Evolutionary conservation across 2,329 filamentous ascomycete genomes (phyloP), one percentile per base, ranked within the genome.

Genomic region (Aschersonia sp.): DNA sequence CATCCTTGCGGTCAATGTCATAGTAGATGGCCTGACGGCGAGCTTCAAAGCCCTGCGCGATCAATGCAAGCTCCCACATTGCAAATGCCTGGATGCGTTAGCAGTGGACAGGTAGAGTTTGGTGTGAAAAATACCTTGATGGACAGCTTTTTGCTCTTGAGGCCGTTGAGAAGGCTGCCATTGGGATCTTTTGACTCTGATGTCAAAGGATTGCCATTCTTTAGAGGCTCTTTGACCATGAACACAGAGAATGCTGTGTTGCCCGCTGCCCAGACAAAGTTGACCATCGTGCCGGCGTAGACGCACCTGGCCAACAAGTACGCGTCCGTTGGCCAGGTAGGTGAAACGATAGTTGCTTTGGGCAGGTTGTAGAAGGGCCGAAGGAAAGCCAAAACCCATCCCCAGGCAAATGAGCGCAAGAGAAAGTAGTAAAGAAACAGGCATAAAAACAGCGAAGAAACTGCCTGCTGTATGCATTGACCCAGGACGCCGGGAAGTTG

Each of bases 181-280:
- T 95, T 97, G 1, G 90, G 87, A 62, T 95, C 89, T 59, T 86
- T 92, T 12, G 87, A 86, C 54, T 90, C 85, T 14, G 77, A 76
- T 0, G 87, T 95, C 48, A 97, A 74, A 4, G 89, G 88, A 56
- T 82, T 77, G n/a, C 76, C 82, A 54, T 85, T 85, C 68, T 94
- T 95, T 47, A 94, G 61, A 1, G 90, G 90, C 55, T 84, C 79
- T 60, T 84, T 82, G 30, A 81, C 79, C 58, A 95, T 77, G 62
- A 87, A 88, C n/a, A 81, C 66, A 5, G 83, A 83, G 60, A 95
- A 95, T 30, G 84, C 77, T 31, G 76, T 68, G 59, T 92, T 94
- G 41, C 81, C 79, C 30, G 82, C 69, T 49, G 87, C 76, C 87
- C 89, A 95, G 32, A 94, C 65, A 22, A 84, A 61, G 11, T 79